Conservation (phyloP, 495 filamentous ascomycete species). For the Penicillium pulvis region DNA sequence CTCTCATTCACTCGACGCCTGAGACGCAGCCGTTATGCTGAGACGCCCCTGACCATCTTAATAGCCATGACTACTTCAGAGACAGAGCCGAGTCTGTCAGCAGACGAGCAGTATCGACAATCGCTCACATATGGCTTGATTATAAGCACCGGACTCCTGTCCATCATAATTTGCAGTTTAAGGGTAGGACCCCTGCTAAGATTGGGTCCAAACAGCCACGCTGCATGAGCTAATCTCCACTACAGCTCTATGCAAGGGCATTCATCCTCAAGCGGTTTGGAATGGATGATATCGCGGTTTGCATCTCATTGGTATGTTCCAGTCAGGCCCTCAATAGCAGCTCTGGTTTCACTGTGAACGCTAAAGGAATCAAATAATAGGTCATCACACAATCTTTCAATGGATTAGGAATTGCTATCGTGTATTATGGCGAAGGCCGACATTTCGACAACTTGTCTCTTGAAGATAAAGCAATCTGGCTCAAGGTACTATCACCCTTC, state of each 20-base stretch:
- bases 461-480: neutral
- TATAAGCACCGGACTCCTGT: conserved; percentile 1
- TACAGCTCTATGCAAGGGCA: conserved; percentile 11
- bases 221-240: neutral
- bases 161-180: conserved; percentile 8
- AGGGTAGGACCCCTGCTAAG: conserved; percentile 2
- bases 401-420: conserved; percentile 4
- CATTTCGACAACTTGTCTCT: conserved; percentile 2
- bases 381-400: conserved; percentile 9
- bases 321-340: neutral
- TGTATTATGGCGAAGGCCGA: conserved; percentile 9
- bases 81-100: neutral
- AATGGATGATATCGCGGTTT: conserved; percentile 9
- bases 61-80: neutral
- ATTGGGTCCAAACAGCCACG: neutral
- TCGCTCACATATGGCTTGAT: conserved; percentile 13
- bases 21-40: too few relatives aligned
- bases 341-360: neutral
- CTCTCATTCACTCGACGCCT: neutral
- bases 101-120: conserved; percentile 4
- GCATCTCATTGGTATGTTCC: conserved; percentile 7
- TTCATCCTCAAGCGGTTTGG: conserved; percentile 2
- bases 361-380: conserved; percentile 1
- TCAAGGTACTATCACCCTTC: neutral
- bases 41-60: neutral